phyloP scores from a whole-genome alignment of 2,329 filamentous ascomycete genomes.

The Lasiodiplodia sp. region DNA sequence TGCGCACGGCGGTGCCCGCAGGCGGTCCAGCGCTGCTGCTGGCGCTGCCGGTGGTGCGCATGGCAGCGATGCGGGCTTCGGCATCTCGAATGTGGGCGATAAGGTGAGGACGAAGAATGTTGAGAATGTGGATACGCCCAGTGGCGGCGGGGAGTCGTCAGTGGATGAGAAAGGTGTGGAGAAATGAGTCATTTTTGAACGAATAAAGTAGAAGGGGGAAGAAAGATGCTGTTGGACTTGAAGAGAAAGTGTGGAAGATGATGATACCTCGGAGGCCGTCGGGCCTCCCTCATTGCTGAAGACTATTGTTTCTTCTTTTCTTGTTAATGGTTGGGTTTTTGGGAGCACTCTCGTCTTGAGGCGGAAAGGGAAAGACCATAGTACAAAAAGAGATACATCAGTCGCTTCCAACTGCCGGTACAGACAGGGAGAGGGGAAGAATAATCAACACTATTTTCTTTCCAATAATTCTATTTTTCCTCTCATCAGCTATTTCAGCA shows the following conservation, averaged over 20 bases:
- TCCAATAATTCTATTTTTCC: too few relatives aligned
- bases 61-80: conserved; percentile 5
- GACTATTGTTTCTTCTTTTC: background rate
- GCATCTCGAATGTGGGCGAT: conserved; percentile 21
- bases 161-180: conserved; percentile 4
- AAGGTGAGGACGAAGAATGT: conserved; percentile 23
- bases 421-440: conserved; percentile 1
- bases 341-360: background rate
- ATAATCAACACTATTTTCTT: too few relatives aligned
- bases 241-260: background rate
- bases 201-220: background rate
- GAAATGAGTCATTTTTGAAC: background rate
- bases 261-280: conserved; percentile 4
- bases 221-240: background rate
- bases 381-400: conserved; percentile 4
- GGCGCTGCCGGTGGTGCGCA: background rate
- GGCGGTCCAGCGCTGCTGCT: background rate
- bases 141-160: background rate
- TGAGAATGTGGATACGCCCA: conserved; percentile 18
- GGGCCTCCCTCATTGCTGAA: background rate
- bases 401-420: background rate
- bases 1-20: background rate
- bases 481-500: too few relatives aligned
- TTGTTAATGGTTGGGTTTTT: background rate
- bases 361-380: too few relatives aligned